Evolutionary conservation across 73 alveolate species (phyloP).

Genomic region (Tetrahymena thermophila): DNA sequence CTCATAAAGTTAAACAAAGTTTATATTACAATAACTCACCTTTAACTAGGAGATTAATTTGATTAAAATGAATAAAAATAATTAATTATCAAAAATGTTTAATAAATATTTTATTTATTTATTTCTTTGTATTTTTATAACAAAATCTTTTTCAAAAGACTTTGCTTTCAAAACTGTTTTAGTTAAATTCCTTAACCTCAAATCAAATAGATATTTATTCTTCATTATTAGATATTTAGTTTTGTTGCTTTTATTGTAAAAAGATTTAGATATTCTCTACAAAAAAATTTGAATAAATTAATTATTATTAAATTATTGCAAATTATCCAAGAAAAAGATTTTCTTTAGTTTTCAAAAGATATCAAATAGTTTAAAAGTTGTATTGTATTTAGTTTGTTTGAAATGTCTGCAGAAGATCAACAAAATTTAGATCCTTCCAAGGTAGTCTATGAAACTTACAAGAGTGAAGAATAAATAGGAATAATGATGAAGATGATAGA

Average conservation of each 20-base stretch:
- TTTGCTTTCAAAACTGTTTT: no score
- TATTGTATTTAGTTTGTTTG: no score
- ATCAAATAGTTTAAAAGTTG: not conserved
- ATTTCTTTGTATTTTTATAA: no score
- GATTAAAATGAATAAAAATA: not conserved
- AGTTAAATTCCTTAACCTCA: no score
- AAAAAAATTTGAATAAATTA: not conserved
- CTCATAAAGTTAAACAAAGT: not conserved
- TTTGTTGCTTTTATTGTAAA: not conserved
- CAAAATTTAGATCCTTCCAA: not conserved
- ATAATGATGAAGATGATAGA: constrained; percentile 76
- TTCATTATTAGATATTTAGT: no score
- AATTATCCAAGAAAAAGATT: not conserved
- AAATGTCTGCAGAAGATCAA: not conserved
- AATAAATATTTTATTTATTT: no score
- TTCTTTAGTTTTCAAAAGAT: not conserved
- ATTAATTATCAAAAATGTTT: no score
- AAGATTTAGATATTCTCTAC: not conserved
- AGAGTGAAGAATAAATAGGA: constrained; percentile 9
- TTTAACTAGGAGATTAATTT: not conserved
- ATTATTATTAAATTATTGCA: not conserved
- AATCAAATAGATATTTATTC: no score
- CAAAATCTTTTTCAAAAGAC: no score
- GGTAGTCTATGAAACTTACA: not conserved
- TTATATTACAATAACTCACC: not conserved